Percentiles rank a stretch among this genome's conserved stretches.
Evolutionary conservation across 805 yeast genomes (phyloP).

Genomic region (Metschnikowia kunwiensis): DNA sequence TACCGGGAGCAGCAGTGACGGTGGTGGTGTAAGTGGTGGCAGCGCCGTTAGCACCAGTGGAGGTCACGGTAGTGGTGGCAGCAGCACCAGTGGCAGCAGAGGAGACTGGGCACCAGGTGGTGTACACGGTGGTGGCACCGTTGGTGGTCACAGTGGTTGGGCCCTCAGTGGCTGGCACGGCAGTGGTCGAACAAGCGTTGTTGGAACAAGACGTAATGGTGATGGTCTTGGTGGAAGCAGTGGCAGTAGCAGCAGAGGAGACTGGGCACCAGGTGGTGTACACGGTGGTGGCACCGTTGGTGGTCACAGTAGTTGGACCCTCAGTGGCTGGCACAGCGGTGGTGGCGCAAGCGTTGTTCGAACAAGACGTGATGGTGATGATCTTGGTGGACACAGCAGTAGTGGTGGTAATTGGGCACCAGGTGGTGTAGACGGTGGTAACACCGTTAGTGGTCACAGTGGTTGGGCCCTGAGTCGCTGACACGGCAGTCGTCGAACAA

Average conservation of each 20-base stretch:
- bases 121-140: conserved; percentile 20
- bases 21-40: conserved; percentile 9
- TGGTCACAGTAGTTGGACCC: conserved; percentile 28
- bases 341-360: conserved; percentile 28
- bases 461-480: conserved; percentile 32
- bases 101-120: conserved; percentile 38
- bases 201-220: conserved; percentile 25
- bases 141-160: conserved; percentile 23
- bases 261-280: conserved; percentile 39
- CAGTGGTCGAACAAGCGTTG: conserved; percentile 12
- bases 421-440: conserved; percentile 29
- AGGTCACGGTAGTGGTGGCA: conserved; percentile 22
- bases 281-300: conserved; percentile 18
- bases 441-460: conserved; percentile 22
- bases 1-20: conserved; percentile 12
- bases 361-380: conserved; percentile 33
- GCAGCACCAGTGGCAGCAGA: conserved; percentile 21
- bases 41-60: conserved; percentile 19
- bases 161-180: conserved; percentile 33
- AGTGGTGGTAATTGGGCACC: conserved; percentile 33
- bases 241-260: conserved; percentile 15
- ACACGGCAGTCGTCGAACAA: conserved; percentile 16
- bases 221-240: conserved; percentile 22
- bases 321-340: conserved; percentile 29
- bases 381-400: conserved; percentile 19